Conservation (phyloP, 345 rosid genomes). For the Euphorbia pulcherrima region DNA sequence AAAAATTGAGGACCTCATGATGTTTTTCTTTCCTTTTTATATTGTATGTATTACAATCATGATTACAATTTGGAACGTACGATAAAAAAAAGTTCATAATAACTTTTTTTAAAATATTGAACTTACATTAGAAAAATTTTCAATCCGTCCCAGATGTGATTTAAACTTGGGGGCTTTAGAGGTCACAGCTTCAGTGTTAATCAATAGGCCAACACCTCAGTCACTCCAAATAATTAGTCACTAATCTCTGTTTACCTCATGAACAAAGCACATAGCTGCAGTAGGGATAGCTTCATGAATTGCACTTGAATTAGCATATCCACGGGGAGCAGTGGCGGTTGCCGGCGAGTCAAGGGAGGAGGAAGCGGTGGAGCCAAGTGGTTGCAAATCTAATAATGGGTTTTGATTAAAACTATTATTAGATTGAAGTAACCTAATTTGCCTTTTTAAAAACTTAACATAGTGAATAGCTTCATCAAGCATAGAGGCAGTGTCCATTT, state of each 20-base stretch:
- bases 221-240: background rate
- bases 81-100: too few species aligned
- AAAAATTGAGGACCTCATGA: too few species aligned
- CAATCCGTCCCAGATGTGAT: too few species aligned
- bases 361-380: slow-evolving; percentile 26
- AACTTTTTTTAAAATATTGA: too few species aligned
- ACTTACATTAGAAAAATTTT: too few species aligned
- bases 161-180: too few species aligned
- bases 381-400: slow-evolving; percentile 21
- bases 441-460: slow-evolving; percentile 87
- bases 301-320: slow-evolving; percentile 4
- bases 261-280: slow-evolving; percentile 25
- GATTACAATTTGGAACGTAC: too few species aligned
- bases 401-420: slow-evolving; percentile 29
- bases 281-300: background rate
- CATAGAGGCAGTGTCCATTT: slow-evolving; percentile 97
- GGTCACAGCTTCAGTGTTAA: too few species aligned
- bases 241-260: slow-evolving; percentile 37
- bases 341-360: slow-evolving; percentile 14
- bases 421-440: slow-evolving; percentile 66
- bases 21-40: too few species aligned
- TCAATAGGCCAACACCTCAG: too few species aligned
- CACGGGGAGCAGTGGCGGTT: background rate
- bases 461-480: slow-evolving; percentile 88
- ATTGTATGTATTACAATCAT: too few species aligned